A percentile compares a stretch with the other conserved stretches of the same genome.
Conservation (phyloP, 345 rosid genomes). For the Cardamine occulta region DNA sequence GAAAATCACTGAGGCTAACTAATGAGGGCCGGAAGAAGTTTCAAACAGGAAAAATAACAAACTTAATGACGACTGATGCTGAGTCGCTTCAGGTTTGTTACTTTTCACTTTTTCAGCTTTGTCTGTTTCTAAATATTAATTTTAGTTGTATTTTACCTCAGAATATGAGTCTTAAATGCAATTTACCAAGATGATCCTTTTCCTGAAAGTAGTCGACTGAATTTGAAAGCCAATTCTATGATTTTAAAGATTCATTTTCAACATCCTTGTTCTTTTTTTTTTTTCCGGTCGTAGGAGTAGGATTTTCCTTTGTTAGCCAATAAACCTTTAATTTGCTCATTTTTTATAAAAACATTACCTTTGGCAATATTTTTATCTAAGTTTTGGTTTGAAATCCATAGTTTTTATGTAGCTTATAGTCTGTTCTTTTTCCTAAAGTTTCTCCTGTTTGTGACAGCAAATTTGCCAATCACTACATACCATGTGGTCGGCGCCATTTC, state of each 20-base stretch:
- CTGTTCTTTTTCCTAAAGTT: conserved; percentile 24
- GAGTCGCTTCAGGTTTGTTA: conserved; percentile 82
- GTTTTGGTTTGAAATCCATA: conserved; percentile 13
- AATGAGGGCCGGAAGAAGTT: conserved; percentile 85
- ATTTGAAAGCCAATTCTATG: conserved; percentile 13
- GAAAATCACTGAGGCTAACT: conserved; percentile 90
- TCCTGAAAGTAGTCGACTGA: not conserved
- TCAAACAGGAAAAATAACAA: conserved; percentile 93
- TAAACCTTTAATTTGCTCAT: conserved; percentile 5
- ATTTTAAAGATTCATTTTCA: conserved; percentile 21
- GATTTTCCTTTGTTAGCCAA: conserved; percentile 18
- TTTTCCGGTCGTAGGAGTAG: conserved; percentile 9
- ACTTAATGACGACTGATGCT: conserved; percentile 98
- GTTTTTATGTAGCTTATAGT: conserved; percentile 18
- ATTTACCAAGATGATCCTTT: conserved; percentile 6
- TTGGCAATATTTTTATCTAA: not conserved
- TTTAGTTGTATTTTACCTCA: conserved; percentile 2
- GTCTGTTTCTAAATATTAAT: conserved; percentile 11
- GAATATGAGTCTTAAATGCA: conserved; percentile 15
- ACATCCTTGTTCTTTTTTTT: not conserved
- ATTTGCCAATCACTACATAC: conserved; percentile 95
- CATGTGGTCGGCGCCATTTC: conserved; percentile 99
- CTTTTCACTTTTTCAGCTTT: conserved; percentile 6
- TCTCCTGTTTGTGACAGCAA: conserved; percentile 64
- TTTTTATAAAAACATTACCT: not conserved